These are phyloP conservation scores for Dictyostelium intermedium DNA, from an alignment of 78 protist genomes.

Conservation along the genomic window DNA sequence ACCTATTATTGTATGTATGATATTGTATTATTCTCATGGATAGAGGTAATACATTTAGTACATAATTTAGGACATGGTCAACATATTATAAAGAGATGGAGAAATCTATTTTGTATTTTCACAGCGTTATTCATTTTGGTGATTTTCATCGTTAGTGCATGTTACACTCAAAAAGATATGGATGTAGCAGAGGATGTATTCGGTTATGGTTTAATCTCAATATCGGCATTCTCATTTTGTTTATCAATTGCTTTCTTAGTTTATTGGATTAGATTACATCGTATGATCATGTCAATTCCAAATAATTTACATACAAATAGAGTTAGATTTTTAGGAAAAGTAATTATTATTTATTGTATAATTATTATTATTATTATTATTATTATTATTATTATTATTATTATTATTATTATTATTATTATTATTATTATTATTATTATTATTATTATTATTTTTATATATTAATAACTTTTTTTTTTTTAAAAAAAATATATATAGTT, in stretches of 20 bases:
- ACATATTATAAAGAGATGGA: slow-evolving; percentile 19
- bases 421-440: not conserved
- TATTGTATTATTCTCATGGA: slow-evolving; percentile 65
- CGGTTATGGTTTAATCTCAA: slow-evolving; percentile 32
- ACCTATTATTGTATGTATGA: slow-evolving; percentile 73
- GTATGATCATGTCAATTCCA: slow-evolving; percentile 28
- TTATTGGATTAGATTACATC: slow-evolving; percentile 55
- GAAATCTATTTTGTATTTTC: slow-evolving; percentile 54
- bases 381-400: no score
- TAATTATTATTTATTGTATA: not conserved
- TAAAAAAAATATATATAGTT: not conserved
- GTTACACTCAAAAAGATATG: not conserved
- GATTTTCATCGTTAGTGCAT: slow-evolving; percentile 37
- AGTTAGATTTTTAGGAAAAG: slow-evolving; percentile 6
- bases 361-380: no score
- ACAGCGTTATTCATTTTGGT: slow-evolving; percentile 23
- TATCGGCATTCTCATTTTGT: slow-evolving; percentile 37
- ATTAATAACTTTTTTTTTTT: not conserved
- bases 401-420: no score
- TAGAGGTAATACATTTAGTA: slow-evolving; percentile 56
- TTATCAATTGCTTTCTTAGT: slow-evolving; percentile 56
- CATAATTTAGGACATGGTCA: slow-evolving; percentile 63
- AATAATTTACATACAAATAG: not conserved
- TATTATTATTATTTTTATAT: not conserved
- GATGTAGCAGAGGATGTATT: slow-evolving; percentile 34